Evolutionary conservation across 2,329 filamentous ascomycete genomes (phyloP).

Genomic region (Alternaria postmessia): DNA sequence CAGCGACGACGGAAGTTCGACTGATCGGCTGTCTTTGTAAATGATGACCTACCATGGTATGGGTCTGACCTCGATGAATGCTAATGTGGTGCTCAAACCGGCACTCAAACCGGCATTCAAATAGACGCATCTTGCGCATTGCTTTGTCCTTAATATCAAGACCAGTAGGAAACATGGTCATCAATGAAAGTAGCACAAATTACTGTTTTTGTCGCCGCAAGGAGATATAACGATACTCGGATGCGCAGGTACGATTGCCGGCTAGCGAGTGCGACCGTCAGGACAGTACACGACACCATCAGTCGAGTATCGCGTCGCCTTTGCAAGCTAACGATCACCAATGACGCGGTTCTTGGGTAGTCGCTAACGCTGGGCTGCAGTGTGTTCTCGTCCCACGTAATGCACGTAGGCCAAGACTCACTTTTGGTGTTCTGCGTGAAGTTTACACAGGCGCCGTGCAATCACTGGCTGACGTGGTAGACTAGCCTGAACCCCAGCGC

Average conservation of each 20-base stretch:
- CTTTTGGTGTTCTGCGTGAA: slow-evolving; percentile 32
- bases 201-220: not conserved
- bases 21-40: not conserved
- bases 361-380: slow-evolving; percentile 19
- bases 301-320: not conserved
- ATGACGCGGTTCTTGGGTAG: slow-evolving; percentile 5
- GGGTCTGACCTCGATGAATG: not conserved
- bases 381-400: slow-evolving; percentile 26
- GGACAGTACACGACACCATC: slow-evolving; percentile 2
- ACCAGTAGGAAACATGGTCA: not conserved
- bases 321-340: not conserved
- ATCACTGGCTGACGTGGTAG: slow-evolving; percentile 32
- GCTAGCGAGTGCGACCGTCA: not conserved
- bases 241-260: not conserved
- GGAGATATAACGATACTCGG: not conserved
- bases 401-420: slow-evolving; percentile 46
- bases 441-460: slow-evolving; percentile 31
- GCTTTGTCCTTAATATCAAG: not conserved
- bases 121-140: not conserved
- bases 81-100: not conserved
- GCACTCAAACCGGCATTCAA: not conserved
- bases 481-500: slow-evolving; percentile 37
- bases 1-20: not conserved
- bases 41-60: not conserved
- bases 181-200: not conserved